Percentiles rank a stretch among this genome's conserved stretches.
phyloP scores from a whole-genome alignment of 179 eudicot species.

The Silene vulgaris region DNA sequence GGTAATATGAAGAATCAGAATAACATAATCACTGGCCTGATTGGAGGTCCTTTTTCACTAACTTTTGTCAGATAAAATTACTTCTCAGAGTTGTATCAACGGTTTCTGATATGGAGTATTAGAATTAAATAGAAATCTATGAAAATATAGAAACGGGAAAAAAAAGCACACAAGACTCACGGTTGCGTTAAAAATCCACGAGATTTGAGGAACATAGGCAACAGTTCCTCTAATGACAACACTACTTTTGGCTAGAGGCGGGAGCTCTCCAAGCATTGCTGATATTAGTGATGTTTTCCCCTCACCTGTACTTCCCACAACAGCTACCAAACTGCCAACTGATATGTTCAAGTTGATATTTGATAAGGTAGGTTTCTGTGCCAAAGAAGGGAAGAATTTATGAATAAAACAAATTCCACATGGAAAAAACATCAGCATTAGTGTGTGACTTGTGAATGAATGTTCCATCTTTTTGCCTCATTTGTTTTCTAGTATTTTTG shows the following conservation, averaged over 20 bases:
- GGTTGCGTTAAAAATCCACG: slow-evolving; percentile 86
- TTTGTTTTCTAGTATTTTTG: neutral
- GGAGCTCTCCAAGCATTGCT: slow-evolving; percentile 87
- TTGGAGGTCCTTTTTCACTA: neutral
- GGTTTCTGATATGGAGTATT: neutral
- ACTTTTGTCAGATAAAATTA: neutral
- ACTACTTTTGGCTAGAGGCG: slow-evolving; percentile 42
- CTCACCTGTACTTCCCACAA: slow-evolving; percentile 86
- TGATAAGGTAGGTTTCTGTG: slow-evolving; percentile 57
- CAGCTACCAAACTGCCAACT: slow-evolving; percentile 66
- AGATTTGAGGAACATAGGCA: slow-evolving; percentile 76
- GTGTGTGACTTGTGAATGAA: neutral
- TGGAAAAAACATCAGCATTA: neutral
- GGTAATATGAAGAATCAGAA: neutral
- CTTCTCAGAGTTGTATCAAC: neutral
- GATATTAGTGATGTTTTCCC: slow-evolving; percentile 83
- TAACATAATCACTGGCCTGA: neutral
- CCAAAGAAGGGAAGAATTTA: slow-evolving; percentile 29
- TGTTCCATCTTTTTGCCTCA: neutral
- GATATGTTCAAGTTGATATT: slow-evolving; percentile 65
- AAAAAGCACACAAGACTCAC: slow-evolving; percentile 36
- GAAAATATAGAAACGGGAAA: neutral
- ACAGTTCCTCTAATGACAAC: slow-evolving; percentile 67
- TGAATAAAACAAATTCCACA: neutral
- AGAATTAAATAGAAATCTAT: neutral